A percentile compares a stretch with the other conserved stretches of the same genome.
Evolutionary conservation across 75 land plant genomes (phyloP).

Genomic region (Pinus tabuliformis): DNA sequence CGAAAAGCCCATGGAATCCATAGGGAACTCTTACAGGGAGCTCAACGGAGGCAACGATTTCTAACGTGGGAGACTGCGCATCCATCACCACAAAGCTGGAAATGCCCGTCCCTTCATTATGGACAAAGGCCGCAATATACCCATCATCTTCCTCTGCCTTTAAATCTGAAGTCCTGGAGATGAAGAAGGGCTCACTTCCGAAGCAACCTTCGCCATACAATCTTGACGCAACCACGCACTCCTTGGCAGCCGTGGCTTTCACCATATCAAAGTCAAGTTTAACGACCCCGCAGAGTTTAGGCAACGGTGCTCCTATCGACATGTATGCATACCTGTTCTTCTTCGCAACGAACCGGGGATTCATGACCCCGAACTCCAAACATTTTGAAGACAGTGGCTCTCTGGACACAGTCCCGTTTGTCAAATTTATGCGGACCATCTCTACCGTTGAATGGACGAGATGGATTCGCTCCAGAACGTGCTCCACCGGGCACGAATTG

Average conservation of each 20-base stretch:
- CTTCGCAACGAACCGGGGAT: slow-evolving; percentile 43
- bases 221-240: slow-evolving; percentile 40
- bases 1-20: slow-evolving; percentile 84
- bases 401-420: slow-evolving; percentile 40
- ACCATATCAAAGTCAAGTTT: slow-evolving; percentile 57
- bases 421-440: slow-evolving; percentile 52
- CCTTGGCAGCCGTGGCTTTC: slow-evolving; percentile 6
- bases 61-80: slow-evolving; percentile 63
- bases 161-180: slow-evolving; percentile 17
- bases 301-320: slow-evolving; percentile 59
- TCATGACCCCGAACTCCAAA: slow-evolving; percentile 68
- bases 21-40: slow-evolving; percentile 81
- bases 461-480: slow-evolving; percentile 41
- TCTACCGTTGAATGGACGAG: slow-evolving; percentile 47
- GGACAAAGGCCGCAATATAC: slow-evolving; percentile 56
- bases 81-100: slow-evolving; percentile 81
- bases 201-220: slow-evolving; percentile 40
- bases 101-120: slow-evolving; percentile 44
- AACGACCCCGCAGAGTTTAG: slow-evolving; percentile 63
- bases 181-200: slow-evolving; percentile 80
- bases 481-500: slow-evolving; percentile 46
- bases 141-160: slow-evolving; percentile 49
- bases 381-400: slow-evolving; percentile 39
- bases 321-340: slow-evolving; percentile 60
- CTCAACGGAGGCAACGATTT: slow-evolving; percentile 57